Conservation (phyloP, 2,329 filamentous ascomycete species). For the Aspergillus jensenii region DNA sequence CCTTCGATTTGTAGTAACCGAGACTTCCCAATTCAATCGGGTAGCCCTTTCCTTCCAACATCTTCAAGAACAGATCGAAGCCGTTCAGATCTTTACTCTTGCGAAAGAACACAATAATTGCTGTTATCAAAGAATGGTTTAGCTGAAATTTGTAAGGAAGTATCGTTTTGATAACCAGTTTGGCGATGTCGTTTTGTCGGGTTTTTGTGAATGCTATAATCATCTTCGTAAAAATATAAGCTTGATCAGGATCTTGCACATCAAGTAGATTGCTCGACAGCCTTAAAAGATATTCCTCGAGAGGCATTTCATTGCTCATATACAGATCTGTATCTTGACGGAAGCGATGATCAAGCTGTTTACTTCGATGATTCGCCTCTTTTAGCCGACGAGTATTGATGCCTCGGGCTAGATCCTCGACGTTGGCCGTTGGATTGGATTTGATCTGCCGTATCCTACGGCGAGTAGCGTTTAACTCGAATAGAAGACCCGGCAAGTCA, state of each 20-base stretch:
- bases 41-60: slow-evolving; percentile 36
- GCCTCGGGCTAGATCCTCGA: slow-evolving; percentile 33
- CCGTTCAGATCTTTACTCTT: slow-evolving; percentile 41
- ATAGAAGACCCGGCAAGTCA: slow-evolving; percentile 32
- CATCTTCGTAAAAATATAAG: slow-evolving; percentile 32
- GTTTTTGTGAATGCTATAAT: slow-evolving; percentile 39
- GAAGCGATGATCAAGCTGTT: slow-evolving; percentile 29
- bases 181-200: slow-evolving; percentile 41
- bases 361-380: slow-evolving; percentile 18
- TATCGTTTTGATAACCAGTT: slow-evolving; percentile 38
- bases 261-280: slow-evolving; percentile 37
- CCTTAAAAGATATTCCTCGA: slow-evolving; percentile 37
- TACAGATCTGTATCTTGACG: slow-evolving; percentile 30
- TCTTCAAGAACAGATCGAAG: slow-evolving; percentile 42
- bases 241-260: slow-evolving; percentile 38
- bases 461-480: slow-evolving; percentile 34
- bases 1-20: slow-evolving; percentile 24
- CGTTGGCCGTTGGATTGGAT: slow-evolving; percentile 21
- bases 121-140: slow-evolving; percentile 35
- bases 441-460: slow-evolving; percentile 33
- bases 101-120: slow-evolving; percentile 38
- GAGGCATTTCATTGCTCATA: slow-evolving; percentile 28
- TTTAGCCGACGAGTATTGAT: slow-evolving; percentile 21
- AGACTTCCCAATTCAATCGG: slow-evolving; percentile 33
- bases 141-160: slow-evolving; percentile 39